These are phyloP conservation scores for Arbutus unedo DNA, from an alignment of 148 eudicot genomes.

Conservation along the genomic window DNA sequence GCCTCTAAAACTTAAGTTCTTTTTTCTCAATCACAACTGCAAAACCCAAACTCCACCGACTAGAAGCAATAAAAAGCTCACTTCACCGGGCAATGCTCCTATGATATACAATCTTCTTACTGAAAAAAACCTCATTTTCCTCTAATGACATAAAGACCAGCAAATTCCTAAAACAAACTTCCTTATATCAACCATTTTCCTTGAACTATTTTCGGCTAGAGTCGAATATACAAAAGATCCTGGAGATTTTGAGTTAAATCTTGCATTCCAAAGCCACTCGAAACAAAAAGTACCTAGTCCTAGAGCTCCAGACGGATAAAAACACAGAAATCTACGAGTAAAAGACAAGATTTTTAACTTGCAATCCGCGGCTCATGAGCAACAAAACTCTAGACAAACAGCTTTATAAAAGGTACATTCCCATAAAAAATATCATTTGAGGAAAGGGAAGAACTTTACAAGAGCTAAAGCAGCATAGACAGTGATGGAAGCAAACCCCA, in stretches of 20 bases:
- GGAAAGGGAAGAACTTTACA: not conserved
- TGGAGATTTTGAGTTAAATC: not conserved
- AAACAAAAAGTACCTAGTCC: not conserved
- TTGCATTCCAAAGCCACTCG: not conserved
- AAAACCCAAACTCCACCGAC: not conserved
- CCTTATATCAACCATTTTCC: not conserved
- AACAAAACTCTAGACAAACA: not conserved
- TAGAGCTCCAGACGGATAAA: not conserved
- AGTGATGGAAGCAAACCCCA: constrained; percentile 12
- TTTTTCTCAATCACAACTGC: not conserved
- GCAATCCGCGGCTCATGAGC: not conserved
- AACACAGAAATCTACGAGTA: not conserved
- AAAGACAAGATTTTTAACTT: not conserved
- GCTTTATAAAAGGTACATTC: not conserved
- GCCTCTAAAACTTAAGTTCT: not conserved
- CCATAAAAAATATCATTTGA: not conserved
- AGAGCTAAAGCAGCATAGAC: not conserved
- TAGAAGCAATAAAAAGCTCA: not conserved
- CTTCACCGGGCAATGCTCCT: not conserved
- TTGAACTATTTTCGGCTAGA: not conserved
- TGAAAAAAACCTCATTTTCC: not conserved
- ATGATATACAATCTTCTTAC: not conserved
- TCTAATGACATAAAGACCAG: not conserved
- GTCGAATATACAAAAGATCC: not conserved
- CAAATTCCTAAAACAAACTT: not conserved